Percentiles rank a stretch among this genome's conserved stretches.
Evolutionary conservation across 2,329 filamentous ascomycete species (phyloP).

Genomic region (Fusarium begoniae): DNA sequence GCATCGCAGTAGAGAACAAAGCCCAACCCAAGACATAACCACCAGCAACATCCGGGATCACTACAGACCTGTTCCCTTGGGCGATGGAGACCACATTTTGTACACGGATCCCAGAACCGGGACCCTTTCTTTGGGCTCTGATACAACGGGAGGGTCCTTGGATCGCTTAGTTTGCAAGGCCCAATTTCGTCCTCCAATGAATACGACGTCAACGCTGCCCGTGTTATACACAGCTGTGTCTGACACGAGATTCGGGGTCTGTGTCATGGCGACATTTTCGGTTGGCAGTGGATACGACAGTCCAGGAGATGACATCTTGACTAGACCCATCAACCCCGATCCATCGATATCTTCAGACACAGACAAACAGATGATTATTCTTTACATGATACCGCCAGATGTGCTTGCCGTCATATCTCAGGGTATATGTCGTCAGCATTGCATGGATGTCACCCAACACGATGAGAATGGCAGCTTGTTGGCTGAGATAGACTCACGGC

Average conservation of each 20-base stretch:
- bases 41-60: conserved; percentile 63
- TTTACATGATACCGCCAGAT: conserved; percentile 70
- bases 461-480: conserved; percentile 7
- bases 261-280: conserved; percentile 66
- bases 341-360: conserved; percentile 5
- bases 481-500: conserved; percentile 31
- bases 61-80: conserved; percentile 70
- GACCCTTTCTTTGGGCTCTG: conserved; percentile 67
- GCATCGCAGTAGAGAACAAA: conserved; percentile 17
- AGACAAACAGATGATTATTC: conserved; percentile 57
- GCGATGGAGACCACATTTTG: conserved; percentile 71
- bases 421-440: conserved; percentile 8
- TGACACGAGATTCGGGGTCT: conserved; percentile 66
- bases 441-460: background rate
- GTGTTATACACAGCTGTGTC: conserved; percentile 64
- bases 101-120: conserved; percentile 69
- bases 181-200: conserved; percentile 54
- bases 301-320: background rate
- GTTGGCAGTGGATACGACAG: conserved; percentile 22
- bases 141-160: conserved; percentile 62
- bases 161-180: conserved; percentile 67
- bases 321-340: background rate
- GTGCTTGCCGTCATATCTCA: conserved; percentile 53
- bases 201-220: conserved; percentile 50
- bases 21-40: conserved; percentile 43